phyloP scores from a whole-genome alignment of 345 rosid genomes.

The Balakata baccata region DNA sequence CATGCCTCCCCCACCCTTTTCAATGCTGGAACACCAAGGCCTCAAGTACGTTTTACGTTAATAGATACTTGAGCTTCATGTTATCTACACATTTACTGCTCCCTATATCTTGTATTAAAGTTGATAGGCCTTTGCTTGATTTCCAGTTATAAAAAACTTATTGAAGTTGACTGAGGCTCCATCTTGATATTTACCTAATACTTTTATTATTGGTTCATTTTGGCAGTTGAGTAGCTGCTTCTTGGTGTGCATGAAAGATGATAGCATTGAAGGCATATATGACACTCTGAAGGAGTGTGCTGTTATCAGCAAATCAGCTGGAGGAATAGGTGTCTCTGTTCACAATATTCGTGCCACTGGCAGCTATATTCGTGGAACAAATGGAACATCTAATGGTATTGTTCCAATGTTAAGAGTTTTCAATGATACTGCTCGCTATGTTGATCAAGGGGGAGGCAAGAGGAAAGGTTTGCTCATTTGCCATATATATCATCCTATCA shows the following conservation, averaged over 20 bases:
- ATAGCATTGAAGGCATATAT: constrained; percentile 89
- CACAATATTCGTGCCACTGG: constrained; percentile 84
- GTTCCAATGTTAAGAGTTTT: constrained; percentile 79
- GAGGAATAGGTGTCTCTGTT: constrained; percentile 86
- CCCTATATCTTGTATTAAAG: not conserved
- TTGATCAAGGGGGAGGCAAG: constrained; percentile 91
- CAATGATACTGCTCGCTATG: constrained; percentile 85
- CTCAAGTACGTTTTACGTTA: constrained; percentile 47
- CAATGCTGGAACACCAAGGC: constrained; percentile 89
- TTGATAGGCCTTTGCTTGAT: no score
- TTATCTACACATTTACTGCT: no score
- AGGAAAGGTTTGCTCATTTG: constrained; percentile 53
- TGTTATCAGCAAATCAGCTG: constrained; percentile 91
- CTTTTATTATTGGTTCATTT: not conserved
- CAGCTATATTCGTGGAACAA: constrained; percentile 71
- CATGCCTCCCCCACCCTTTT: constrained; percentile 96
- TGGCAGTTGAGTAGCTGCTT: constrained; percentile 88
- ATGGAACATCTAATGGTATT: constrained; percentile 82
- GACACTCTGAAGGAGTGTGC: constrained; percentile 94
- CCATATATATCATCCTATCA: not conserved
- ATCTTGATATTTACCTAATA: not conserved
- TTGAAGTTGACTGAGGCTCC: not conserved
- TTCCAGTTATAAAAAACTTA: no score
- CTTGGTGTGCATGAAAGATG: constrained; percentile 88
- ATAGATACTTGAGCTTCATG: not conserved